A percentile compares a stretch with the other conserved stretches of the same genome.
phyloP scores from a whole-genome alignment of 176 grass and related monocot species.

The Urochloa ruziziensis region DNA sequence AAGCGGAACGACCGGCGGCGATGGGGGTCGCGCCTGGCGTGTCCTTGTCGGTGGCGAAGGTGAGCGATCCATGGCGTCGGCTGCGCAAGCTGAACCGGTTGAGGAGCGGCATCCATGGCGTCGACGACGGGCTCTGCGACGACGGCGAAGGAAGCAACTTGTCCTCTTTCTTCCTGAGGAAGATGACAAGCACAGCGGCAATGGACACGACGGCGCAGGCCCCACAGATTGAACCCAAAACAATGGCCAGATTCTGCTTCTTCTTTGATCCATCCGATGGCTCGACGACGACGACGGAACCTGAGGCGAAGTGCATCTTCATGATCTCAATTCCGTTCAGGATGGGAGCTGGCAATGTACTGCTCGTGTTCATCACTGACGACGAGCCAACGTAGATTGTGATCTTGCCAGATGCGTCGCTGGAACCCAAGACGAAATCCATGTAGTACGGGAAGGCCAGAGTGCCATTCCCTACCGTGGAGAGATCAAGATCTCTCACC shows the following conservation, averaged over 20 bases:
- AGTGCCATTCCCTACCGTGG: not conserved
- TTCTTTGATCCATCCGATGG: not conserved
- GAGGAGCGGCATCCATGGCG: conserved; percentile 40
- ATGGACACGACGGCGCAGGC: conserved; percentile 27
- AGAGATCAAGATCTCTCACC: conserved; percentile 31
- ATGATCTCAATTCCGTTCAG: conserved; percentile 86
- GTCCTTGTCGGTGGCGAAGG: not conserved
- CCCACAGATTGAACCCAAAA: conserved; percentile 58
- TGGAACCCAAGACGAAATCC: conserved; percentile 41
- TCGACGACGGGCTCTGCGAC: not conserved
- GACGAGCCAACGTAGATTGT: conserved; percentile 30
- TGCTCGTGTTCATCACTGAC: not conserved
- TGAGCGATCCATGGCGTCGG: not conserved
- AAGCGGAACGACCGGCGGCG: not conserved
- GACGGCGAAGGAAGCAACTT: not conserved
- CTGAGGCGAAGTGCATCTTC: conserved; percentile 37
- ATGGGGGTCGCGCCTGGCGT: not conserved
- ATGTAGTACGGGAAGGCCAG: conserved; percentile 49
- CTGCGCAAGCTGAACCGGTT: conserved; percentile 16
- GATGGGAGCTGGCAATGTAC: conserved; percentile 30
- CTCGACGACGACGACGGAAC: conserved; percentile 41
- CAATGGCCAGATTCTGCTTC: conserved; percentile 35
- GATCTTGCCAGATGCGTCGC: conserved; percentile 24
- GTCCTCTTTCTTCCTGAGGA: conserved; percentile 10
- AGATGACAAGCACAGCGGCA: conserved; percentile 15